phyloP scores from a whole-genome alignment of 371 early-diverging fungal genomes.

The Mucor ambiguus region DNA sequence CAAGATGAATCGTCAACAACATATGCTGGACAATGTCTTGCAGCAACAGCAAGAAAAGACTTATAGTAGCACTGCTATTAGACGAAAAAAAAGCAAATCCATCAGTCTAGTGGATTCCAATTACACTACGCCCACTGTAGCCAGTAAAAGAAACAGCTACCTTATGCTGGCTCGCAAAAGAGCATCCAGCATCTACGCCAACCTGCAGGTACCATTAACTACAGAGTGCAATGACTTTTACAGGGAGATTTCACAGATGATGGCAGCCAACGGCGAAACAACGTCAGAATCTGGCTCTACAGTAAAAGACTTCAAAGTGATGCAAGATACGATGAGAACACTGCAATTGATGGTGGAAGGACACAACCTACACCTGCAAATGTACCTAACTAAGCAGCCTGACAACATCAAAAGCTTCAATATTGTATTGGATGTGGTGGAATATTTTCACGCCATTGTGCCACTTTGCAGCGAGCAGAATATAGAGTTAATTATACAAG shows the following conservation, averaged over 20 bases:
- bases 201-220: not conserved
- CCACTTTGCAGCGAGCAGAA: slow-evolving; percentile 44
- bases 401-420: slow-evolving; percentile 64
- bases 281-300: slow-evolving; percentile 31
- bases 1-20: slow-evolving; percentile 42
- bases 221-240: slow-evolving; percentile 3
- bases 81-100: not conserved
- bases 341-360: slow-evolving; percentile 62
- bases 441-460: slow-evolving; percentile 56
- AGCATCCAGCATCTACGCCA: not conserved
- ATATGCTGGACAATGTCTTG: slow-evolving; percentile 16
- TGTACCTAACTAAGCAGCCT: slow-evolving; percentile 53
- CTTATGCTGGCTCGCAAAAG: not conserved
- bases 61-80: not conserved
- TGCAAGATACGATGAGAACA: slow-evolving; percentile 54
- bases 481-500: slow-evolving; percentile 55
- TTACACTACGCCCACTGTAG: not conserved
- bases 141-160: slow-evolving; percentile 2
- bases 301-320: slow-evolving; percentile 40
- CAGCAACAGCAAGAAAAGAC: not conserved
- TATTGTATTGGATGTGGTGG: slow-evolving; percentile 56
- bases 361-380: slow-evolving; percentile 56
- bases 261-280: slow-evolving; percentile 28
- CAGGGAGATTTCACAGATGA: slow-evolving; percentile 24
- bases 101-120: not conserved